Conservation (phyloP, 116 monocot species). For the Phalaenopsis hybrid region DNA sequence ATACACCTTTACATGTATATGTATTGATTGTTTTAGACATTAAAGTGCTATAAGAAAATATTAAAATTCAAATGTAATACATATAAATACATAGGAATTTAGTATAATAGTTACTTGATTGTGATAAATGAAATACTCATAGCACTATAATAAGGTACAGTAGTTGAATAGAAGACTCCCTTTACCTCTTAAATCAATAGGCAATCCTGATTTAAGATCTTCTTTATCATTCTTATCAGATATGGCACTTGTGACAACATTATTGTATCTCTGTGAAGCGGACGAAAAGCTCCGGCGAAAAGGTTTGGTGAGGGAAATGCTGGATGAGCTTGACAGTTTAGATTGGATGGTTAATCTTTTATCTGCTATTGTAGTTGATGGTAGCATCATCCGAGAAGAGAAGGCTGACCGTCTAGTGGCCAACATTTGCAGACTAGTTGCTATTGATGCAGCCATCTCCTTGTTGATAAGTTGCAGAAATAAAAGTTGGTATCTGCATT, state of each 20-base stretch:
- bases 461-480: not conserved
- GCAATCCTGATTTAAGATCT: too few species aligned
- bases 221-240: too few species aligned
- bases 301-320: constrained; percentile 10
- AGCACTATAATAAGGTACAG: too few species aligned
- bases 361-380: constrained; percentile 5
- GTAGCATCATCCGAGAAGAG: constrained; percentile 12
- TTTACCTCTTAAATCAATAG: constrained; percentile 19
- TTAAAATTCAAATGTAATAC: too few species aligned
- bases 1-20: too few species aligned
- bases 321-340: constrained; percentile 11
- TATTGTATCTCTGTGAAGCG: too few species aligned
- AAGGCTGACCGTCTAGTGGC: constrained; percentile 5
- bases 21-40: too few species aligned
- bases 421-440: constrained; percentile 9
- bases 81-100: too few species aligned
- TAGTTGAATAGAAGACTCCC: constrained; percentile 13
- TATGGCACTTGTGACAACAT: too few species aligned
- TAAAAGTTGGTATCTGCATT: not conserved
- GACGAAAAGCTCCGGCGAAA: not conserved
- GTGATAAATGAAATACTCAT: too few species aligned
- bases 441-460: constrained; percentile 15
- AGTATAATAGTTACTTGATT: too few species aligned
- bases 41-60: too few species aligned
- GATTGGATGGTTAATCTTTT: not conserved